A percentile compares a stretch with the other conserved stretches of the same genome.
phyloP scores from a whole-genome alignment of 768 basidiomycete genomes.

The Crassisporium funariophilum region DNA sequence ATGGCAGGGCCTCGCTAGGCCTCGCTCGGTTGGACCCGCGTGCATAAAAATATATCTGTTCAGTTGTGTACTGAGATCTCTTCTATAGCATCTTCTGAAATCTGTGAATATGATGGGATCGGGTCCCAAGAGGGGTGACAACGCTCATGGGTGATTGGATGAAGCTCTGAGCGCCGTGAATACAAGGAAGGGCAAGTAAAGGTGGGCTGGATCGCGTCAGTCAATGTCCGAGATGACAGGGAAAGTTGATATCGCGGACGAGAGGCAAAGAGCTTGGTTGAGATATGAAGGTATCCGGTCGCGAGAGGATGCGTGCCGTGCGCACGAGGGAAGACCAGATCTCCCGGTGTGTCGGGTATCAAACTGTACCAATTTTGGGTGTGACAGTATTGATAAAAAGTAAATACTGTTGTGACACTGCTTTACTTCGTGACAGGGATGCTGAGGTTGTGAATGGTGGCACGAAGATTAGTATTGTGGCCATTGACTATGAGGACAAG shows the following conservation, averaged over 20 bases:
- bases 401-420: background rate
- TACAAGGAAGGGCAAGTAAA: too few species aligned
- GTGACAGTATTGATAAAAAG: background rate
- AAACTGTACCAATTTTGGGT: slow-evolving; percentile 1
- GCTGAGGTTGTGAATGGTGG: background rate
- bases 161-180: background rate
- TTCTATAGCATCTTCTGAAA: too few species aligned
- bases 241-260: background rate
- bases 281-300: slow-evolving; percentile 1
- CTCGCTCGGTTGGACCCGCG: too few species aligned
- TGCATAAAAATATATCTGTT: too few species aligned
- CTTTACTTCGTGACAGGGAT: background rate
- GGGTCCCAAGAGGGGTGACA: slow-evolving; percentile 8
- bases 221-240: background rate
- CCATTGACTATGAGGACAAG: background rate
- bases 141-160: background rate
- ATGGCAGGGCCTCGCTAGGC: too few species aligned
- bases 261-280: slow-evolving; percentile 1
- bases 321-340: slow-evolving; percentile 9
- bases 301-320: slow-evolving; percentile 3
- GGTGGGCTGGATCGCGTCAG: too few species aligned
- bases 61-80: too few species aligned
- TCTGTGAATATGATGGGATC: slow-evolving; percentile 13
- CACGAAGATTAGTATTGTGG: background rate
- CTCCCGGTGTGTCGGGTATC: slow-evolving; percentile 7